phyloP scores from a whole-genome alignment of 83 land plant genomes.

The Larix sibirica region DNA sequence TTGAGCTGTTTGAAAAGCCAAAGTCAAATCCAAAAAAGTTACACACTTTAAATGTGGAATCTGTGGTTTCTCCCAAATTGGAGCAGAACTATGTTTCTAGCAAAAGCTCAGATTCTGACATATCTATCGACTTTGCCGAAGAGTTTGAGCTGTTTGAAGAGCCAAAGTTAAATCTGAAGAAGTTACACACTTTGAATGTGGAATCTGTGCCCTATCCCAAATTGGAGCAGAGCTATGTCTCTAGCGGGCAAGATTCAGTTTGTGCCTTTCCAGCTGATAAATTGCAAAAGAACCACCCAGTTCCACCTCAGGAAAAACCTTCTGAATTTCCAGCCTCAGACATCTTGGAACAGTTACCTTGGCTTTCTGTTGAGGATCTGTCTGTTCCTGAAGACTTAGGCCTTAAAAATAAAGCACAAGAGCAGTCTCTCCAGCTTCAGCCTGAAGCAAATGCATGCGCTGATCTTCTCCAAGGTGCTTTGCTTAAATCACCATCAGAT shows the following conservation, averaged over 20 bases:
- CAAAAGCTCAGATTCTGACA: neutral
- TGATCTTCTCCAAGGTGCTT: neutral
- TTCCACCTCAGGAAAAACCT: neutral
- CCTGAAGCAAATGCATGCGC: neutral
- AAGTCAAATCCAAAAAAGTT: constrained; percentile 5
- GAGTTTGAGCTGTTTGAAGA: constrained; percentile 9
- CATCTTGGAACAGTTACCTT: neutral
- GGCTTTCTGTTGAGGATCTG: neutral
- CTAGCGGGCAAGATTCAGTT: too few relatives aligned
- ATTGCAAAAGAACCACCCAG: too few relatives aligned
- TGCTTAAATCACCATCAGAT: neutral
- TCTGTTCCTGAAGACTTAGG: neutral
- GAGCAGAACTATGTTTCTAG: too few relatives aligned
- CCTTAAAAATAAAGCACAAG: neutral
- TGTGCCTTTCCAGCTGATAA: too few relatives aligned
- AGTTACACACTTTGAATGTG: neutral
- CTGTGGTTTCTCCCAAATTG: too few relatives aligned
- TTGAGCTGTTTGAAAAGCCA: constrained; percentile 5
- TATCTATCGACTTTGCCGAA: neutral
- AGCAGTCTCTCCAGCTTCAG: neutral
- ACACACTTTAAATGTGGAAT: neutral
- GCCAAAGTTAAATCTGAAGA: neutral
- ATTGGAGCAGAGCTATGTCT: too few relatives aligned
- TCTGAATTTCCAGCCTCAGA: neutral
- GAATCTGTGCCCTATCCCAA: too few relatives aligned